These are phyloP conservation scores for Penicillium pancosmium DNA, from an alignment of 495 filamentous ascomycete species.

Conservation along the genomic window DNA sequence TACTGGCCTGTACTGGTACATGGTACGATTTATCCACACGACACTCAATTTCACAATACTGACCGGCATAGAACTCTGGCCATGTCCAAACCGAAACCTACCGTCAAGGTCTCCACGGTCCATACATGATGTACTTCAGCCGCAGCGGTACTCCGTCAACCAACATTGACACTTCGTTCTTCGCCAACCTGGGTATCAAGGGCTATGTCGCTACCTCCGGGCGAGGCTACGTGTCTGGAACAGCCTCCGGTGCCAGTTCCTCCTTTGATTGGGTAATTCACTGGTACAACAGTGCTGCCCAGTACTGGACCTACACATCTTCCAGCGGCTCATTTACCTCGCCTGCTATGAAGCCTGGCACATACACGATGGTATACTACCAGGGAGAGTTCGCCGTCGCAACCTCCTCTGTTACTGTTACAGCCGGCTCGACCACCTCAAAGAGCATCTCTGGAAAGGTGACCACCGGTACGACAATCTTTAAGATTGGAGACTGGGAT, in stretches of 20 bases:
- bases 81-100: constrained; percentile 65
- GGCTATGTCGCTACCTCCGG: constrained; percentile 57
- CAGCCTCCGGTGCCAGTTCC: constrained; percentile 54
- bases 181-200: constrained; percentile 55
- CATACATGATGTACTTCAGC: constrained; percentile 64
- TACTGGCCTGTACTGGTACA: constrained; percentile 68
- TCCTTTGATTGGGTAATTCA: constrained; percentile 58
- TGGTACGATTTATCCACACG: constrained; percentile 36
- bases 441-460: constrained; percentile 55
- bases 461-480: constrained; percentile 53
- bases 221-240: constrained; percentile 63
- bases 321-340: constrained; percentile 60
- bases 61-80: constrained; percentile 45
- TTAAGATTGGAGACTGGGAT: constrained; percentile 66
- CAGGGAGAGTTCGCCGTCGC: constrained; percentile 64
- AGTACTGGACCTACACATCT: constrained; percentile 64
- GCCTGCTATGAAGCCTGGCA: constrained; percentile 67
- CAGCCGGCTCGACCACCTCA: constrained; percentile 53
- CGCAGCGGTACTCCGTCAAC: constrained; percentile 56
- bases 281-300: constrained; percentile 64
- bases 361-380: constrained; percentile 69
- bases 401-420: constrained; percentile 53
- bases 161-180: constrained; percentile 60
- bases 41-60: background rate
- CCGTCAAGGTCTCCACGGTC: constrained; percentile 68